Evolutionary conservation across 805 yeast genomes (phyloP).

Genomic region (Helenozyma rhizophorensis): DNA sequence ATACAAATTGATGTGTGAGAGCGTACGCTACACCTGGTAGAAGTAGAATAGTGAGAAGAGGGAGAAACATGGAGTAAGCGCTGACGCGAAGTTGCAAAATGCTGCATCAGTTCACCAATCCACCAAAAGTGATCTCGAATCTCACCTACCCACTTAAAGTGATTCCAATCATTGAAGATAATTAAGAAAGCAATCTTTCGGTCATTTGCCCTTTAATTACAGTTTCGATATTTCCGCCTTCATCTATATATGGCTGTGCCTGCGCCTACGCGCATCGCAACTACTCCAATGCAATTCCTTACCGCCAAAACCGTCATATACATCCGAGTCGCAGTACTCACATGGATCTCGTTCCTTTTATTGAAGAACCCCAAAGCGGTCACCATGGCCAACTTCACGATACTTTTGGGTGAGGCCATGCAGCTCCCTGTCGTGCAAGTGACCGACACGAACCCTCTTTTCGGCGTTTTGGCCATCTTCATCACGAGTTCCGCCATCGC

Average conservation of each 20-base stretch:
- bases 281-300: constrained; percentile 43
- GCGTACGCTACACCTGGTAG: neutral
- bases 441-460: constrained; percentile 37
- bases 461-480: constrained; percentile 48
- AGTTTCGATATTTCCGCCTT: too few species aligned
- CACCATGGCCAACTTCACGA: constrained; percentile 41
- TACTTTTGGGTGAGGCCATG: constrained; percentile 61
- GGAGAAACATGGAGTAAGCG: neutral
- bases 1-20: constrained; percentile 2
- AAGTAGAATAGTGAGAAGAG: neutral
- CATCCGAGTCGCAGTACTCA: constrained; percentile 42
- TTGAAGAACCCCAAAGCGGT: constrained; percentile 45
- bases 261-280: too few species aligned
- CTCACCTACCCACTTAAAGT: too few species aligned
- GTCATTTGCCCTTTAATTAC: too few species aligned
- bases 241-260: too few species aligned
- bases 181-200: too few species aligned
- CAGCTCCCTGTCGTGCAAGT: constrained; percentile 33
- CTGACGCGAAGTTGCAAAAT: too few species aligned
- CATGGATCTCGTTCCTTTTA: constrained; percentile 41
- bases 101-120: too few species aligned
- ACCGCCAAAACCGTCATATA: constrained; percentile 47
- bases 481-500: constrained; percentile 41
- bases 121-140: too few species aligned
- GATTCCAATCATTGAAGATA: too few species aligned